Evolutionary conservation across 148 eudicot species (phyloP), one percentile per base, ranked within the genome.

Genomic region (Limonium bicolor): DNA sequence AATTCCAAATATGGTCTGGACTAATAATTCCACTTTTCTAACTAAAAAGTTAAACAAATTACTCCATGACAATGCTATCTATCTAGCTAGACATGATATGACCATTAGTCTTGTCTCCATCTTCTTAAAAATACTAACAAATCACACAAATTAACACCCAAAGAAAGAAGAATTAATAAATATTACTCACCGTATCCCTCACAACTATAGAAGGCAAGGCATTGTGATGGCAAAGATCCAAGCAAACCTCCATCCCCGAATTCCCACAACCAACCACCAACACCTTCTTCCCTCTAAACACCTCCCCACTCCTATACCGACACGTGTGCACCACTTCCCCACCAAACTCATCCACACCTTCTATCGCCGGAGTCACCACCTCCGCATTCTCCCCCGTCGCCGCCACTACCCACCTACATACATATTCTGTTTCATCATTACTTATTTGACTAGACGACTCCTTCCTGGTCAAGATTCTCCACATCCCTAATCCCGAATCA

Each of bases 361-460:
- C 79, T 2, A 86, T 58, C 29, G 68, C 75, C 30, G 96, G 96
- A 35, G 57, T 61, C 51, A 73, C 64, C 36, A 63, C 64, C 72
- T 78, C 94, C 14, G 94, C 96, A 76, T 86, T 86, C 67, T 86
- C 96, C 0, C 96, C 96, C 0, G 84, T 82, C 5, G 96, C 96
- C 66, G 75, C 96, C 52, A 86, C 76, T 54, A 86, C 39, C 82
- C 82, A 75, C 54, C 80, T 38, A 10, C 67, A 48, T 10, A 75
- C 61, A 3, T 72, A 75, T 69, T 75, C 87, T 7, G 23, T 61
- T 18, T 17, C 61, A 38, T 24, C 57, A 41, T 27, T 55, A 13
- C 25, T 61, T 7, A 5, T 35, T 18, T n/a, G 4, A n/a, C 20
- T 44, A 14, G 26, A 56, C 38, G 6, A n/a, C 26, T 35, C 32